Evolutionary conservation across 129 eudicot genomes (phyloP).

Genomic region (Escallonia herrerae): DNA sequence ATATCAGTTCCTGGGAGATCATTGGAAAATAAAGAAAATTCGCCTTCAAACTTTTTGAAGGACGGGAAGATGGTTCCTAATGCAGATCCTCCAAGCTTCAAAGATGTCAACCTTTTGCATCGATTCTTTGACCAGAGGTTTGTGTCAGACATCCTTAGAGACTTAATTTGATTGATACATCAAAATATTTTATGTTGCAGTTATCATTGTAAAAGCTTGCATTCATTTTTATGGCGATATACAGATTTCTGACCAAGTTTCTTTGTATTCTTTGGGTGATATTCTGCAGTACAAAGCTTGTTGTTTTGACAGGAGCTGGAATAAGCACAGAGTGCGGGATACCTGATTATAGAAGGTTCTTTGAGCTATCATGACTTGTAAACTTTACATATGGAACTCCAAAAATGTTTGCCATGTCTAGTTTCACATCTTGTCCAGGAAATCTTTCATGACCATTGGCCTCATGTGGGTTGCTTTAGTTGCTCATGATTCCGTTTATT

Average conservation of each 20-base stretch:
- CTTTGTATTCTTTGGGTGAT: background rate
- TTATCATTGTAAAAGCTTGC: background rate
- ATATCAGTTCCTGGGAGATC: slow-evolving; percentile 50
- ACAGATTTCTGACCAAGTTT: slow-evolving; percentile 2
- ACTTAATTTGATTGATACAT: background rate
- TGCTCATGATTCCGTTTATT: background rate
- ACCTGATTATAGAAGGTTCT: slow-evolving; percentile 95
- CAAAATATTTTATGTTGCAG: background rate
- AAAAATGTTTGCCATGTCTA: background rate
- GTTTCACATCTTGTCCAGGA: background rate
- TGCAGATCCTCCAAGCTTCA: slow-evolving; percentile 66
- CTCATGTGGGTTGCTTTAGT: background rate
- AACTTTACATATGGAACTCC: background rate
- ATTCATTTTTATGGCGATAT: background rate
- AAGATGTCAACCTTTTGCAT: slow-evolving; percentile 61
- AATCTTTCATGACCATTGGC: background rate
- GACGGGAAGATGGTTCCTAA: slow-evolving; percentile 61
- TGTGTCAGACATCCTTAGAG: background rate
- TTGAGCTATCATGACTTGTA: background rate
- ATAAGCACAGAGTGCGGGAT: slow-evolving; percentile 94
- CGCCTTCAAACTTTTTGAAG: slow-evolving; percentile 34
- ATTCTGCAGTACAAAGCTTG: slow-evolving; percentile 76
- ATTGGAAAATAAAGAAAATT: slow-evolving; percentile 28
- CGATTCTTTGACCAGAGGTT: slow-evolving; percentile 76
- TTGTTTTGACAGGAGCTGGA: slow-evolving; percentile 91